These are phyloP conservation scores for Rhizoclosmatium globosum DNA, from an alignment of 192 early-diverging fungal species.

Conservation along the genomic window DNA sequence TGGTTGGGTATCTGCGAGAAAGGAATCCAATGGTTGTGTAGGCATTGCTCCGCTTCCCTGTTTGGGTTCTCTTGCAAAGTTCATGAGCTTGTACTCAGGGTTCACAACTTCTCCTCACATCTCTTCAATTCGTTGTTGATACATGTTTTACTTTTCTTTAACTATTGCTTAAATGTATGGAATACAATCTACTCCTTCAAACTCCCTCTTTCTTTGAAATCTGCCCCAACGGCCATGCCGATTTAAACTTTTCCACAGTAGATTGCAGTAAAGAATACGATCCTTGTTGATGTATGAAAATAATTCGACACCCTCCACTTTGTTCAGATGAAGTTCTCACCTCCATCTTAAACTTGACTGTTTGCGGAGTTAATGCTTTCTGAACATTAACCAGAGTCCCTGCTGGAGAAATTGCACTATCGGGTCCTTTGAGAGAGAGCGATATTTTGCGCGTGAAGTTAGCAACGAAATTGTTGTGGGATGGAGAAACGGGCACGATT, in stretches of 20 bases:
- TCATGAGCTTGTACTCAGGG: not conserved
- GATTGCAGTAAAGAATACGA: slow-evolving; percentile 11
- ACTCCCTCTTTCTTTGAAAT: too few relatives aligned
- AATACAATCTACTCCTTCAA: too few relatives aligned
- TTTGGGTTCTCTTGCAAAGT: slow-evolving; percentile 25
- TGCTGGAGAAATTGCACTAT: not conserved
- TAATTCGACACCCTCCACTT: slow-evolving; percentile 15
- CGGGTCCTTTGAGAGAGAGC: slow-evolving; percentile 1
- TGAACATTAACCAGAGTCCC: not conserved
- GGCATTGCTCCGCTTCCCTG: slow-evolving; percentile 48
- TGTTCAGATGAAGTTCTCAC: slow-evolving; percentile 27
- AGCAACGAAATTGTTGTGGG: not conserved
- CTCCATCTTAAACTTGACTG: slow-evolving; percentile 56
- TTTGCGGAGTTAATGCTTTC: slow-evolving; percentile 31
- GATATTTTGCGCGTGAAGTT: slow-evolving; percentile 12
- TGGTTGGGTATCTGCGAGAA: slow-evolving; percentile 44
- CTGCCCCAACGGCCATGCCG: slow-evolving; percentile 1
- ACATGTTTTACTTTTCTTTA: too few relatives aligned
- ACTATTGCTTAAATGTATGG: too few relatives aligned
- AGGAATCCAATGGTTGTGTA: slow-evolving; percentile 40
- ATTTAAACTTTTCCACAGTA: slow-evolving; percentile 8
- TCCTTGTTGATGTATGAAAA: slow-evolving; percentile 57
- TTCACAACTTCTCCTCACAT: not conserved
- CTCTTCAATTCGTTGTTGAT: too few relatives aligned
- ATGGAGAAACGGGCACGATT: not conserved